phyloP scores from a whole-genome alignment of 2,329 filamentous ascomycete genomes.

The Ophiostoma piceae region DNA sequence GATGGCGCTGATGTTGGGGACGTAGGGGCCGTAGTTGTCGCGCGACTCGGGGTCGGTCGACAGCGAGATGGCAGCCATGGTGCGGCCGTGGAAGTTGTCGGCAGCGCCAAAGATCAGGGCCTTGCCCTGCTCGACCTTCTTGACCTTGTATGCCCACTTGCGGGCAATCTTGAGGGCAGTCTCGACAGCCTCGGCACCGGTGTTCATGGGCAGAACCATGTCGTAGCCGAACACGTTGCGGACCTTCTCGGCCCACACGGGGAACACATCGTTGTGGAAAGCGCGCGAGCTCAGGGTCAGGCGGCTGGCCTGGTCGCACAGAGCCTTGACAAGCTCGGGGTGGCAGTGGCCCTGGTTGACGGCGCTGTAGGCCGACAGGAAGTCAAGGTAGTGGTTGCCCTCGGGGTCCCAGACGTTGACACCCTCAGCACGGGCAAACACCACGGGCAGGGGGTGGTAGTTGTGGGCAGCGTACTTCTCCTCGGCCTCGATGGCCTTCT shows the following conservation, averaged over 20 bases:
- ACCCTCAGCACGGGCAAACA: slow-evolving; percentile 80
- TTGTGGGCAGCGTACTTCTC: slow-evolving; percentile 90
- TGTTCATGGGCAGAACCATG: slow-evolving; percentile 98
- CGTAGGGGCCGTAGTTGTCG: slow-evolving; percentile 93
- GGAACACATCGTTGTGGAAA: slow-evolving; percentile 98
- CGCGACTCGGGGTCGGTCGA: slow-evolving; percentile 93
- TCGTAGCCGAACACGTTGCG: slow-evolving; percentile 87
- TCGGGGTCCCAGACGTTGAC: slow-evolving; percentile 96
- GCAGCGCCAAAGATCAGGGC: slow-evolving; percentile 77
- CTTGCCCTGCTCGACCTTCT: slow-evolving; percentile 78
- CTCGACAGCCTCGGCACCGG: slow-evolving; percentile 91
- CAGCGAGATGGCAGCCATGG: slow-evolving; percentile 93
- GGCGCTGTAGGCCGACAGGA: slow-evolving; percentile 94
- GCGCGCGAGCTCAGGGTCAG: slow-evolving; percentile 89
- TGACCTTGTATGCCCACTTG: slow-evolving; percentile 97
- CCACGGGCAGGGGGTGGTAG: slow-evolving; percentile 94
- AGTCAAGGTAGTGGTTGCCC: slow-evolving; percentile 92
- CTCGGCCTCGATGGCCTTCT: slow-evolving; percentile 74
- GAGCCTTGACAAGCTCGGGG: slow-evolving; percentile 85
- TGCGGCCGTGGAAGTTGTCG: slow-evolving; percentile 95
- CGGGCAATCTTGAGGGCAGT: slow-evolving; percentile 92
- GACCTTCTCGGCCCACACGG: slow-evolving; percentile 88
- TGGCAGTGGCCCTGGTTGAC: slow-evolving; percentile 99
- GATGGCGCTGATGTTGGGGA: slow-evolving; percentile 76
- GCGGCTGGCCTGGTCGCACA: slow-evolving; percentile 82